Conservation (phyloP, 2,329 filamentous ascomycete species). For the Leptographium procerum region DNA sequence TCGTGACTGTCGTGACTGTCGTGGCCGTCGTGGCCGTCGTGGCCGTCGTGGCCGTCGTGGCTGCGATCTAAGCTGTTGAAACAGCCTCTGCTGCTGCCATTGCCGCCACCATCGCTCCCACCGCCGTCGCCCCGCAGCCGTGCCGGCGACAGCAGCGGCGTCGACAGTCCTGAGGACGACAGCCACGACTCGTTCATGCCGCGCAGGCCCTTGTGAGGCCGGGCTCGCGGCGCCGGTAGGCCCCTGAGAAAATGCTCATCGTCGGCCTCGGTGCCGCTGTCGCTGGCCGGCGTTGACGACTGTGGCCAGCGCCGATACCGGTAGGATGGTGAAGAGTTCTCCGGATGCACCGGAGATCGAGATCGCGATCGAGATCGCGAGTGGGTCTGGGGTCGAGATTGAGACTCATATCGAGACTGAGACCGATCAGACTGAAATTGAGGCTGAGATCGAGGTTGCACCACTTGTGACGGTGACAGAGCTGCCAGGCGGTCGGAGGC, state of each 20-base stretch:
- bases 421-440: neutral
- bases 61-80: no score
- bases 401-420: neutral
- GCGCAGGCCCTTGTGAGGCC: slow-evolving; percentile 67
- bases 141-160: slow-evolving; percentile 19
- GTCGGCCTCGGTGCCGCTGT: slow-evolving; percentile 90
- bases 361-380: neutral
- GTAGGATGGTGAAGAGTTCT: neutral
- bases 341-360: neutral
- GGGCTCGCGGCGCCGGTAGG: slow-evolving; percentile 64
- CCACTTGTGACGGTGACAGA: neutral
- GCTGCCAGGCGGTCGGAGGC: slow-evolving; percentile 26
- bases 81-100: no score
- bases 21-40: no score
- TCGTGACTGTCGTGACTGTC: neutral
- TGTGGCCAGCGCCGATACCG: slow-evolving; percentile 15
- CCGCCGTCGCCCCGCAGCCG: neutral
- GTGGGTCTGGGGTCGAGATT: neutral
- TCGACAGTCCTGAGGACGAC: slow-evolving; percentile 28
- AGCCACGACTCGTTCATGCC: slow-evolving; percentile 49
- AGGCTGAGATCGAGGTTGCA: neutral
- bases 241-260: slow-evolving; percentile 85
- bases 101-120: neutral
- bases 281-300: slow-evolving; percentile 56
- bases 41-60: no score